Base-by-base conservation (phyloP, 1,284 basidiomycete genomes). In the Kwoniella shivajii region DNA sequence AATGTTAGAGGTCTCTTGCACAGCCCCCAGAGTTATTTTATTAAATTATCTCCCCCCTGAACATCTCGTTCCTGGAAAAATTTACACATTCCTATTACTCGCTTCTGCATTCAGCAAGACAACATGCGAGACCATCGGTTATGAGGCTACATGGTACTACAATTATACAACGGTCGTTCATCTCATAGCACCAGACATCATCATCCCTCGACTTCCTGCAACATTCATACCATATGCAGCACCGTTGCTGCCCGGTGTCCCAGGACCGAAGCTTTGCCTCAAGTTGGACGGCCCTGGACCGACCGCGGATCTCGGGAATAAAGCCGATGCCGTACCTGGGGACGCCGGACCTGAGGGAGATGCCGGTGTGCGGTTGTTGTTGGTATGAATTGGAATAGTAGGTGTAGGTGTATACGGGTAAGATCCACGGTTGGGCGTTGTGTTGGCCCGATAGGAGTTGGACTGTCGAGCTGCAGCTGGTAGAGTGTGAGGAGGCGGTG, bases 241-340 rank as follows among this genome's bases (percentile, higher is more conserved):
- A 6, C 16, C 18, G 10, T 31, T 30, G n/a, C 37, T 38, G 9
- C 20, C 44, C 38, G 55, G 22, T 16, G 48, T 52, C 7, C 30
- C 48, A 5, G 59, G 66, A 27, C 64, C 65, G 42, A 68, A 67
- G 45, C 63, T 64, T 59, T 70, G 68, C 29, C 68, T 54, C 24
- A 70, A 39, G 31, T 54, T 61, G n/a, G 64, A 67, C 27, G 68
- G 66, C n/a, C 61, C 60, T 13, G 64, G 45, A 1, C 63, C 36
- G n/a, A 39, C 48, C 45, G 31, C 61, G 18, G 66, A 60, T 57
- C 65, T 44, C 3, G 48, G 49, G 50, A 59, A 63, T 20, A 37
- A 38, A 20, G 36, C 39, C 47, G 50, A 10, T 22, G 54, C 18
- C 10, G 44, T 43, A 43, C 38, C 49, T 39, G 36, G 29, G 18